These are phyloP conservation scores for Rhodotorula sphaerocarpa DNA, from an alignment of 768 basidiomycete species.

Conservation along the genomic window DNA sequence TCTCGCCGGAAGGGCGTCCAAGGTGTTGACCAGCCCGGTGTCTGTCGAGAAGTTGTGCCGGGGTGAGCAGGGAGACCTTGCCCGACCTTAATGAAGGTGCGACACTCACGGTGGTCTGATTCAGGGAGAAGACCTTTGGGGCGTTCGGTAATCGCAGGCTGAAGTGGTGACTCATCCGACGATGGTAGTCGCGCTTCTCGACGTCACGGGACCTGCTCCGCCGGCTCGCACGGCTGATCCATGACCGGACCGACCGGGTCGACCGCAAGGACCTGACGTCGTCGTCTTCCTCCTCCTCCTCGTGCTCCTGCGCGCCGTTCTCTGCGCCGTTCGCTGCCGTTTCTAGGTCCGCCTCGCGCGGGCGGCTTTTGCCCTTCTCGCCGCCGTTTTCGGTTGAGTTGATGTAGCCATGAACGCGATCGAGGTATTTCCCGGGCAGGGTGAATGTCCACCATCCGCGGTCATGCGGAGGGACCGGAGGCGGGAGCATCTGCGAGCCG, in stretches of 20 bases:
- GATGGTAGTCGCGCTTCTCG: constrained; percentile 27
- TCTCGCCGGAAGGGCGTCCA: constrained; percentile 35
- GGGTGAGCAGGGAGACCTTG: not conserved
- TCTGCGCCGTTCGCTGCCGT: not conserved
- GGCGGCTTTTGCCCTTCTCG: constrained; percentile 24
- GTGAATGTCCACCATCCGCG: constrained; percentile 37
- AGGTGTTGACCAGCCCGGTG: constrained; percentile 36
- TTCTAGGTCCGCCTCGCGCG: not conserved
- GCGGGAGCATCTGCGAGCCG: not conserved
- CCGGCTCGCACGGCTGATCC: constrained; percentile 8
- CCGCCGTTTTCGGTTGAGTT: constrained; percentile 5
- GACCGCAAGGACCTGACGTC: constrained; percentile 1
- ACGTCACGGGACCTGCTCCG: not conserved
- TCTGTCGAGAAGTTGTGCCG: constrained; percentile 7
- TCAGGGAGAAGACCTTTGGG: constrained; percentile 31
- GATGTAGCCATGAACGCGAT: constrained; percentile 28
- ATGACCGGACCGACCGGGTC: constrained; percentile 1
- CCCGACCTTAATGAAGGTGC: too few relatives aligned
- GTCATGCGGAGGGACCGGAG: not conserved
- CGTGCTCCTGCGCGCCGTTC: not conserved
- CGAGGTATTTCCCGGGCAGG: constrained; percentile 32
- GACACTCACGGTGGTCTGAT: constrained; percentile 23
- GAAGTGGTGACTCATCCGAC: constrained; percentile 23
- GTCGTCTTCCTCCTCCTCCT: not conserved
- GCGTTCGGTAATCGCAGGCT: constrained; percentile 14